Conservation (phyloP, 805 yeast species). For the Sugiyamaella boreocaroliniensis region DNA sequence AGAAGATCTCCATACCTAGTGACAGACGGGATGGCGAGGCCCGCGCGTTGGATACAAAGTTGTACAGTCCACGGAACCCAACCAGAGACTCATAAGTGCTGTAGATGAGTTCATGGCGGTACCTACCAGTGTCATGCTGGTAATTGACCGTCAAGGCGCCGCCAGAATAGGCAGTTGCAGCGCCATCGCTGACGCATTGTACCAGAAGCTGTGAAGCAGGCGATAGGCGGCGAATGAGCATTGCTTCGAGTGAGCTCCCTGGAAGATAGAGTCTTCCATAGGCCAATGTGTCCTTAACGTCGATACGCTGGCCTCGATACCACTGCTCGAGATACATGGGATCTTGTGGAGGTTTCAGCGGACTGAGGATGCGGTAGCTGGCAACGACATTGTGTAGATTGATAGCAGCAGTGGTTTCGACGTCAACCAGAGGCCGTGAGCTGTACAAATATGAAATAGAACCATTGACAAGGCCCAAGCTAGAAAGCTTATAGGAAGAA, state of each 20-base stretch:
- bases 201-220: constrained; percentile 56
- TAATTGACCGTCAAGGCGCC: constrained; percentile 42
- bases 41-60: constrained; percentile 35
- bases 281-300: constrained; percentile 39
- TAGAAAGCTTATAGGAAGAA: constrained; percentile 64
- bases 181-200: constrained; percentile 66
- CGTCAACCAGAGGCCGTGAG: constrained; percentile 47
- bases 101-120: constrained; percentile 66
- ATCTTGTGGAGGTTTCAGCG: constrained; percentile 28
- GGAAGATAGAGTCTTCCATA: constrained; percentile 91
- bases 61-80: constrained; percentile 76
- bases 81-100: constrained; percentile 77
- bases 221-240: constrained; percentile 62
- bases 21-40: constrained; percentile 48
- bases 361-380: constrained; percentile 58
- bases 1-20: constrained; percentile 84
- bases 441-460: constrained; percentile 77
- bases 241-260: constrained; percentile 77
- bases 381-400: constrained; percentile 61
- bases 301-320: constrained; percentile 26
- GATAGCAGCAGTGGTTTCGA: constrained; percentile 45
- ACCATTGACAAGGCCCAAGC: constrained; percentile 62
- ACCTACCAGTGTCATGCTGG: constrained; percentile 59
- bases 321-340: constrained; percentile 24
- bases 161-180: constrained; percentile 39